Percentiles rank a stretch among this genome's conserved stretches.
Evolutionary conservation across 2,329 filamentous ascomycete genomes (phyloP).

Genomic region (Fusarium sp.): DNA sequence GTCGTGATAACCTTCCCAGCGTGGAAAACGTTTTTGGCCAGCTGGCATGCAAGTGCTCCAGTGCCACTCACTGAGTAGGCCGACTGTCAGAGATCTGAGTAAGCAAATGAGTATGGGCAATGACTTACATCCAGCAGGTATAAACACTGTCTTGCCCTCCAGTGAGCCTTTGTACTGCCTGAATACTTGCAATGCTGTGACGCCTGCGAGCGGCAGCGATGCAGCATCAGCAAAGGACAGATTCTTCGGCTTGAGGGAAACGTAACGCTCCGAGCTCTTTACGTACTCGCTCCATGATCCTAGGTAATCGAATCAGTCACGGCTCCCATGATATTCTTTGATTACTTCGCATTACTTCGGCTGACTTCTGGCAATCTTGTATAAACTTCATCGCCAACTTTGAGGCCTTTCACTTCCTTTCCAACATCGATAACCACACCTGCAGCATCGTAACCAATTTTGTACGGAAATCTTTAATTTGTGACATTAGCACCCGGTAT

Average conservation of each 20-base stretch:
- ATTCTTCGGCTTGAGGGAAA: background rate
- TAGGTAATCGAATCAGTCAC: background rate
- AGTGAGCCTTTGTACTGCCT: background rate
- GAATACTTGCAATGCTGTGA: background rate
- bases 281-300: background rate
- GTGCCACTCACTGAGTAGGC: background rate
- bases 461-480: background rate
- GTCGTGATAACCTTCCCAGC: background rate
- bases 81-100: background rate
- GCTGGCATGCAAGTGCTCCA: background rate
- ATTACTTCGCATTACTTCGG: background rate
- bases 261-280: background rate
- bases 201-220: background rate
- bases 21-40: background rate
- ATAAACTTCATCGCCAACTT: background rate
- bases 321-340: fast-evolving
- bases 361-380: background rate
- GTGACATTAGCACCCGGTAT: fast-evolving
- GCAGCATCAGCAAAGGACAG: background rate
- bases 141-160: background rate
- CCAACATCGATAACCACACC: background rate
- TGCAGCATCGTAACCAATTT: background rate
- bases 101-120: fast-evolving
- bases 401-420: fast-evolving
- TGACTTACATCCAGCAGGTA: background rate